These are phyloP conservation scores for Cornus suecica DNA, from an alignment of 148 eudicot genomes.

Conservation along the genomic window DNA sequence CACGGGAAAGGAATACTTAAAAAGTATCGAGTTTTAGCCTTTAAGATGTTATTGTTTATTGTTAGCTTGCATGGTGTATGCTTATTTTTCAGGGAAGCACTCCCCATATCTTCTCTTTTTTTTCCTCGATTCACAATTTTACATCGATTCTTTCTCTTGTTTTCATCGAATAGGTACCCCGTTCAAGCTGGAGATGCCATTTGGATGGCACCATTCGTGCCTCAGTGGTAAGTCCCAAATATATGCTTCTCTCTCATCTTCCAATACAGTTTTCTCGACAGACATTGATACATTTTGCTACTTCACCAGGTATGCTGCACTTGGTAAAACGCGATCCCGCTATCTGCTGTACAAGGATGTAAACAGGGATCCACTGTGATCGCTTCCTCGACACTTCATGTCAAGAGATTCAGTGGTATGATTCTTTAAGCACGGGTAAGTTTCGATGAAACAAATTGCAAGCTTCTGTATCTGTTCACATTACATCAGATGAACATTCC, in stretches of 20 bases:
- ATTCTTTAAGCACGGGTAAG: not conserved
- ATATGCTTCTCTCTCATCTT: not conserved
- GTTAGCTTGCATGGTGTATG: not conserved
- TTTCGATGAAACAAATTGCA: constrained; percentile 8
- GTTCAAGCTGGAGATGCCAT: constrained; percentile 92
- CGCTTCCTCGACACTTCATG: constrained; percentile 7
- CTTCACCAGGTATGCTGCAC: constrained; percentile 90
- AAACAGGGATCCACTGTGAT: constrained; percentile 75
- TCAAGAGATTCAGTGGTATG: not conserved
- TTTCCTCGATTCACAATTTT: not conserved
- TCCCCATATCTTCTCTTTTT: not conserved
- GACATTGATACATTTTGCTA: constrained; percentile 11
- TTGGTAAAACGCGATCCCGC: constrained; percentile 81
- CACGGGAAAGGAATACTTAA: not conserved
- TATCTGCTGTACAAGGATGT: constrained; percentile 96
- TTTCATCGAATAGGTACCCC: constrained; percentile 63
- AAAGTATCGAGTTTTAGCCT: not conserved
- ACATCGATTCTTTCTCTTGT: not conserved
- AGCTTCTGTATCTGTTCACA: not conserved
- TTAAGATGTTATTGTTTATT: not conserved
- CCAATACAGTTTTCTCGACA: not conserved
- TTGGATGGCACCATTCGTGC: constrained; percentile 99
- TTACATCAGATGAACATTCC: not conserved
- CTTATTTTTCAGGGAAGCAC: not conserved
- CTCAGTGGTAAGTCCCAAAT: constrained; percentile 72